These are phyloP conservation scores for Cicer judaicum DNA, from an alignment of 306 rosid species.

Conservation along the genomic window DNA sequence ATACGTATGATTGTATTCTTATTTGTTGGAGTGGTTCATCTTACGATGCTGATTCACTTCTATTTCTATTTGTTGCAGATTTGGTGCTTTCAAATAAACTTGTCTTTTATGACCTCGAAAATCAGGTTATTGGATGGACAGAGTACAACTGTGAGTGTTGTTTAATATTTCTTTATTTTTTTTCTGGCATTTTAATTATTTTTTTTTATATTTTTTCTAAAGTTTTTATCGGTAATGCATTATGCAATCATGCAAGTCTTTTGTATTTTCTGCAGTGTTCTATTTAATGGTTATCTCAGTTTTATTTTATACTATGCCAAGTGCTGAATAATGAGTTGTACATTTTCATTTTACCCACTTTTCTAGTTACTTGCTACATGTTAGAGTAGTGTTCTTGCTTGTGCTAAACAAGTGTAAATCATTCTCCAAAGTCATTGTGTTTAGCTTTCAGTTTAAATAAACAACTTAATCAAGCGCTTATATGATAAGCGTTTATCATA, in stretches of 20 bases:
- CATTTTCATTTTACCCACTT: neutral
- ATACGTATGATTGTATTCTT: neutral
- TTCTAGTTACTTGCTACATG: too few relatives aligned
- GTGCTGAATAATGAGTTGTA: neutral
- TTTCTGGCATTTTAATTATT: neutral
- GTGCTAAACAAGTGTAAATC: too few relatives aligned
- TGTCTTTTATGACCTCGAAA: conserved; percentile 88
- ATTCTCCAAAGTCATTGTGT: too few relatives aligned
- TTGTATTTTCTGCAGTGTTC: neutral
- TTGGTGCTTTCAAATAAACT: conserved; percentile 92
- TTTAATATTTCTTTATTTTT: conserved; percentile 10
- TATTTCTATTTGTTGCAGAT: conserved; percentile 63
- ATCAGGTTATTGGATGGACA: conserved; percentile 89
- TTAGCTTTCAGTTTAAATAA: too few relatives aligned
- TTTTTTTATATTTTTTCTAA: neutral
- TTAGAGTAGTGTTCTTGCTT: too few relatives aligned
- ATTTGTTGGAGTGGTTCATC: neutral
- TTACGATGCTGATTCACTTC: conserved; percentile 22
- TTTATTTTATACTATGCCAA: conserved; percentile 1
- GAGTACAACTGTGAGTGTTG: conserved; percentile 89
- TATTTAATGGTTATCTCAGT: conserved; percentile 11
- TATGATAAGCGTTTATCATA: too few relatives aligned
- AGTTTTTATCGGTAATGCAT: conserved; percentile 4
- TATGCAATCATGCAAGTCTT: conserved; percentile 3
- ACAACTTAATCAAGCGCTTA: too few relatives aligned